Conservation (phyloP, 352 stramenopile species). For the Pythium monospermum region DNA sequence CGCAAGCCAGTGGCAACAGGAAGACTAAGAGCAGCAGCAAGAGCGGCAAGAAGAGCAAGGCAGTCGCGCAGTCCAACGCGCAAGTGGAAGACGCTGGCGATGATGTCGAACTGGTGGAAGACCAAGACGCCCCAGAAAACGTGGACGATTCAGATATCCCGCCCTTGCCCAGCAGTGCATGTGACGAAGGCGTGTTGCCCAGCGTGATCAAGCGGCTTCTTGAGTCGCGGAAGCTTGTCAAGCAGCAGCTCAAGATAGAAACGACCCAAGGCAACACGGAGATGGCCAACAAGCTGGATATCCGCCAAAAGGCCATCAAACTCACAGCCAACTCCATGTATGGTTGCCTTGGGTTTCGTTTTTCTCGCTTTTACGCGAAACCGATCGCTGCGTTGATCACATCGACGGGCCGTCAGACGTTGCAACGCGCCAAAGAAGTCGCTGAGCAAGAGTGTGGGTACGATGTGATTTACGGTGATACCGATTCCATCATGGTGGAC, state of each 20-base stretch:
- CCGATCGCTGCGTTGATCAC: conserved; percentile 99
- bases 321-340: conserved; percentile 99
- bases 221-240: conserved; percentile 96
- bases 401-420: conserved; percentile 96
- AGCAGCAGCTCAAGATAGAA: conserved; percentile 95
- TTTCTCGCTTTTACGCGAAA: conserved; percentile 98
- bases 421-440: conserved; percentile 97
- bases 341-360: conserved; percentile 98
- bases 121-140: conserved; percentile 51
- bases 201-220: conserved; percentile 97
- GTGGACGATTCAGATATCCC: conserved; percentile 84
- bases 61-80: conserved; percentile 39
- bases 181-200: conserved; percentile 91
- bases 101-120: conserved; percentile 77
- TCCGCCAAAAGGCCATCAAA: conserved; percentile 99
- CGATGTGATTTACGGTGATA: conserved; percentile 99
- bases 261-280: conserved; percentile 84
- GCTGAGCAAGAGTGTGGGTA: conserved; percentile 95
- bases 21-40: conserved; percentile 34
- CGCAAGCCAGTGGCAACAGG: conserved; percentile 15
- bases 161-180: conserved; percentile 63
- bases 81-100: conserved; percentile 56
- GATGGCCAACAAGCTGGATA: conserved; percentile 92
- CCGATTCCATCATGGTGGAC: conserved; percentile 99
- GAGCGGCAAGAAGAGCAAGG: conserved; percentile 47